These are phyloP conservation scores for Hemisphaericaspora xylofermentans DNA, from an alignment of 1,139 yeast genomes.

Conservation along the genomic window DNA sequence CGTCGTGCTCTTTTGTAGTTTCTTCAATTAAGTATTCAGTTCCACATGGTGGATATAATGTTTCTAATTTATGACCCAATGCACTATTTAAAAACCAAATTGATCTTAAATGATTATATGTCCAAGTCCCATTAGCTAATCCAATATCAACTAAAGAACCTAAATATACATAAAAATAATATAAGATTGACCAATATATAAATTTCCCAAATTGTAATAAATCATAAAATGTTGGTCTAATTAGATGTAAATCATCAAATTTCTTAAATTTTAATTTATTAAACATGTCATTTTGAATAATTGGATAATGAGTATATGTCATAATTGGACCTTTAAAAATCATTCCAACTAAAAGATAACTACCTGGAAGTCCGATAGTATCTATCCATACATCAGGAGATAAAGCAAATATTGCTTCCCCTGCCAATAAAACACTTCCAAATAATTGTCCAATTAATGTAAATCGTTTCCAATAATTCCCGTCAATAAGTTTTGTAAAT, in stretches of 20 bases:
- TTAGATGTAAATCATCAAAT: conserved; percentile 16
- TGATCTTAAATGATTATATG: conserved; percentile 63
- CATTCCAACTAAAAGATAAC: conserved; percentile 55
- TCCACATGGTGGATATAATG: conserved; percentile 87
- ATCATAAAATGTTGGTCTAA: conserved; percentile 17
- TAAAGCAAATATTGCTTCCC: conserved; percentile 67
- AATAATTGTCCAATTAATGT: conserved; percentile 86
- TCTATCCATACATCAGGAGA: conserved; percentile 93
- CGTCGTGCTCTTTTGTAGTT: neutral
- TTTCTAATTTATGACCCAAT: conserved; percentile 30
- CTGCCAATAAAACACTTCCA: conserved; percentile 68
- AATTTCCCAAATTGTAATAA: conserved; percentile 43
- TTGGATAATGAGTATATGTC: conserved; percentile 92
- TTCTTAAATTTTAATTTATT: conserved; percentile 45
- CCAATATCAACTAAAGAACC: conserved; percentile 69
- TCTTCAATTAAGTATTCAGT: conserved; percentile 42
- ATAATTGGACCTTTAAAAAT: conserved; percentile 69
- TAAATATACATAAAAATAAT: conserved; percentile 60
- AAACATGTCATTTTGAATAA: conserved; percentile 85
- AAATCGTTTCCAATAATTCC: conserved; percentile 71
- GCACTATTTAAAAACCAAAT: conserved; percentile 53
- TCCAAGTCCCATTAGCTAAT: conserved; percentile 90
- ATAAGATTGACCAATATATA: conserved; percentile 68
- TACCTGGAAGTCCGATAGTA: conserved; percentile 91
- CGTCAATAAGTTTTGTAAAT: conserved; percentile 61